Evolutionary conservation across 345 rosid genomes (phyloP), one percentile per base, ranked within the genome.

Genomic region (Syzygium oleosum): DNA sequence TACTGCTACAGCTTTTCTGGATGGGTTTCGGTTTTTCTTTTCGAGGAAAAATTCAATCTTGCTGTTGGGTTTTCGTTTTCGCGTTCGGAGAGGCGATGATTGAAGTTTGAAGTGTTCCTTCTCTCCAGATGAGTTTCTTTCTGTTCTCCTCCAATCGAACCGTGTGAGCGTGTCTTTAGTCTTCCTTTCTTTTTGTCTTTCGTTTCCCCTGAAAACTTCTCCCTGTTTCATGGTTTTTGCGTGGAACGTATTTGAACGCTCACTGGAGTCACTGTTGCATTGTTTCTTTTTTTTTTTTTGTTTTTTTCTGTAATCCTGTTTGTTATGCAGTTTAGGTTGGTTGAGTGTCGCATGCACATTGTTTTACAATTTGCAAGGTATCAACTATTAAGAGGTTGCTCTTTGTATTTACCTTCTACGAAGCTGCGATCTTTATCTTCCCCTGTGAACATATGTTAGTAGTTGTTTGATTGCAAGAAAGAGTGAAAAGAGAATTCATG

Each of bases 241-340:
- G 59, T n/a, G 63, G 90, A 86, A 85, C 89, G 89, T 86, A 80
- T 86, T 85, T 86, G 88, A 59, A 59, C 41, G 23, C 84, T 90
- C 68, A 49, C 19, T 15, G 87, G 88, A 46, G 87, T 85, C 89
- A 92, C 96, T 93, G 93, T 92, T 94, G 90, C 92, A 94, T 94
- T 91, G 88, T 86, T 89, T 77, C 5, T 38, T 5, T 80, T 84
- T 88, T 85, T 13, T 11, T 29, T 84, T 46, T 0, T 6, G 2
- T 68, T 68, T 41, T 34, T 9, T 19, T 6, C 49, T 19, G 49
- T 22, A 19, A 13, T 84, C 29, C 10, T 86, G 31, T 84, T 51
- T 84, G 43, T n/a, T 4, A 27, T n/a, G 23, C 54, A 29, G 15
- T 52, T 49, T 87, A 6, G 43, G 21, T 41, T 65, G 86, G 78